phyloP scores from a whole-genome alignment of 495 filamentous ascomycete species.

The Darksidea phi region DNA sequence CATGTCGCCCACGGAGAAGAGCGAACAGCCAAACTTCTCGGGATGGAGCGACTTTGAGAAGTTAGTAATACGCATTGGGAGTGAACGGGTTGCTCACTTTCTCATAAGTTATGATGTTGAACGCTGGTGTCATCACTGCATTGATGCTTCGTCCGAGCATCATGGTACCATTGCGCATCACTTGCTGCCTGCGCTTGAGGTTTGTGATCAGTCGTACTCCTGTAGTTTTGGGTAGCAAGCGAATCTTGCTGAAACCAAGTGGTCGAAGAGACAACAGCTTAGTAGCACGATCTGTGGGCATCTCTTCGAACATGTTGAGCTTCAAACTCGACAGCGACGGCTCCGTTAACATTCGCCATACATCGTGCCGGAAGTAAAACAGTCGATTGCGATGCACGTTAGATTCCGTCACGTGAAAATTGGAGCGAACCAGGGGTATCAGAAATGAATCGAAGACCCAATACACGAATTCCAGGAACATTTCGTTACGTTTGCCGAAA shows the following conservation, averaged over 20 bases:
- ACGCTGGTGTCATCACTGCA: slow-evolving; percentile 69
- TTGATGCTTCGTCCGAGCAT: slow-evolving; percentile 77
- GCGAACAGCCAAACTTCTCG: slow-evolving; percentile 63
- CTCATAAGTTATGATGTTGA: slow-evolving; percentile 75
- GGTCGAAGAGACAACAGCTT: slow-evolving; percentile 58
- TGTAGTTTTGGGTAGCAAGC: slow-evolving; percentile 70
- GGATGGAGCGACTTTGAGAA: slow-evolving; percentile 53
- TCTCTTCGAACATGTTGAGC: slow-evolving; percentile 72
- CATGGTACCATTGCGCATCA: slow-evolving; percentile 52
- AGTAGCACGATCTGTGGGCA: slow-evolving; percentile 58
- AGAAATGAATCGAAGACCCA: slow-evolving; percentile 89
- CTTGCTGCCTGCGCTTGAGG: slow-evolving; percentile 61
- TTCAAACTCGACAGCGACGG: slow-evolving; percentile 70
- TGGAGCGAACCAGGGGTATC: slow-evolving; percentile 79
- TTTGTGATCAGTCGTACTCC: slow-evolving; percentile 85
- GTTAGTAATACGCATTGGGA: background rate
- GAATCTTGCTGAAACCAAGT: slow-evolving; percentile 76
- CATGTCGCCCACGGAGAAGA: slow-evolving; percentile 81
- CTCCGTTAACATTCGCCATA: slow-evolving; percentile 76
- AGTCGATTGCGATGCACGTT: slow-evolving; percentile 74
- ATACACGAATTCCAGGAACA: slow-evolving; percentile 83
- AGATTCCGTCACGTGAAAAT: slow-evolving; percentile 95
- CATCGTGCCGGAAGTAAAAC: slow-evolving; percentile 93
- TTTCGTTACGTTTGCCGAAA: slow-evolving; percentile 69
- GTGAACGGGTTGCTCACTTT: slow-evolving; percentile 47